Evolutionary conservation across 345 rosid species (phyloP).

Genomic region (Salix koriyanagi): DNA sequence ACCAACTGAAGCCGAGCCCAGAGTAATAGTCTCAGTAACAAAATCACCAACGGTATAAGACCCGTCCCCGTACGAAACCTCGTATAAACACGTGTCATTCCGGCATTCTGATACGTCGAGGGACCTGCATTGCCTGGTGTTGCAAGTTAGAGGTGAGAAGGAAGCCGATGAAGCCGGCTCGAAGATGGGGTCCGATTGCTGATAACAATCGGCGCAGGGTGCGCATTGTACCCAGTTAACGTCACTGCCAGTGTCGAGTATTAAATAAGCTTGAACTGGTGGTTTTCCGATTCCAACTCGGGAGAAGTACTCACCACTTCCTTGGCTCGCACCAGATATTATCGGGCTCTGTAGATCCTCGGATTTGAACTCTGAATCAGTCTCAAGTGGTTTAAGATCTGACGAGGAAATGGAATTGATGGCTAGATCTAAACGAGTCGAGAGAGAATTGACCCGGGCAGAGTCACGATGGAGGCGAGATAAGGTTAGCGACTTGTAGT

Average conservation of each 20-base stretch:
- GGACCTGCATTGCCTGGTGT: slow-evolving; percentile 49
- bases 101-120: slow-evolving; percentile 70
- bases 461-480: slow-evolving; percentile 70
- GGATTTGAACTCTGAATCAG: slow-evolving; percentile 14
- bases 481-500: slow-evolving; percentile 60
- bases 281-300: slow-evolving; percentile 81
- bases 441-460: slow-evolving; percentile 56
- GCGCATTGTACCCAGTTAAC: slow-evolving; percentile 87
- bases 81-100: slow-evolving; percentile 65
- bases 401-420: slow-evolving; percentile 29
- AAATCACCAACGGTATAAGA: slow-evolving; percentile 84
- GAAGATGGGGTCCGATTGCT: slow-evolving; percentile 79
- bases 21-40: slow-evolving; percentile 63
- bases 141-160: slow-evolving; percentile 58
- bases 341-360: slow-evolving; percentile 51
- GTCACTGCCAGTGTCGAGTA: slow-evolving; percentile 86
- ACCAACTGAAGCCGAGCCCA: slow-evolving; percentile 53
- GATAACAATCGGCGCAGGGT: slow-evolving; percentile 87
- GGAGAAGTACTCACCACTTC: slow-evolving; percentile 94
- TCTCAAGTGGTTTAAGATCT: slow-evolving; percentile 49
- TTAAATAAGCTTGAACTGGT: slow-evolving; percentile 61
- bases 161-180: slow-evolving; percentile 69
- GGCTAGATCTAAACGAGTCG: slow-evolving; percentile 50
- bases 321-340: slow-evolving; percentile 73
- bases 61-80: slow-evolving; percentile 88